Base-by-base conservation (phyloP, 2,329 filamentous ascomycete genomes). In the Alternaria ventricosa region DNA sequence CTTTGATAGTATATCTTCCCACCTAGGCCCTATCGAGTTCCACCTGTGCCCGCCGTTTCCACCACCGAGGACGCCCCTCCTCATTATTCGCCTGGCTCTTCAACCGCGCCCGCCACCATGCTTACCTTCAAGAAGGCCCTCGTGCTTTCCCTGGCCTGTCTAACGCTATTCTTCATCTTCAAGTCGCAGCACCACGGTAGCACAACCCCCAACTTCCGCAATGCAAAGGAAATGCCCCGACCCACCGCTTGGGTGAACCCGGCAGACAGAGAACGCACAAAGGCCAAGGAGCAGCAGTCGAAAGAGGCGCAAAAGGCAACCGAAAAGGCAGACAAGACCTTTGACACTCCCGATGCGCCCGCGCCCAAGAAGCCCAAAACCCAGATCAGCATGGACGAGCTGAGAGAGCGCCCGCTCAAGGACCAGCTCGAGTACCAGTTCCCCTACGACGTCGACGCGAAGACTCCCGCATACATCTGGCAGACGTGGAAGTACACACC, bases 401-500 rank as follows among this genome's bases (percentile, higher is more conserved):
- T 92, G 76, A 88, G 89, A 62, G 87, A 86, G 76, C 89, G 92
- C 82, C 89, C 91, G 15, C 86, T 94, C 57, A 85, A 91, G 87
- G 83, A 97, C 68, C 87, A 96, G 82, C 88, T 99, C 61, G 90
- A 90, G 56, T 97, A 97, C 83, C 92, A 96, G 72, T 98, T 96
- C 81, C 93, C 94, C 20, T 99, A 98, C 85, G 92, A 97, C 75
- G 86, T 95, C 66, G 89, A 94, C 75, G 82, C 86, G 71, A 97
- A 95, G 80, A 98, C 98, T 80, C 96, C 96, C 4, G 94, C 94
- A 60, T 98, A 97, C 84, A 96, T 99, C 77, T 99, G 96, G 96
- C 96, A 99, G 85, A 99, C 96, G 13, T 99, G 96, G 96, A 97
- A 96, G 80, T 90, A 89, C 75, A 92, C 89, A 1, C 94, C 95